Conservation (phyloP, 208 protist species). For the Herpetomonas tarakana region DNA sequence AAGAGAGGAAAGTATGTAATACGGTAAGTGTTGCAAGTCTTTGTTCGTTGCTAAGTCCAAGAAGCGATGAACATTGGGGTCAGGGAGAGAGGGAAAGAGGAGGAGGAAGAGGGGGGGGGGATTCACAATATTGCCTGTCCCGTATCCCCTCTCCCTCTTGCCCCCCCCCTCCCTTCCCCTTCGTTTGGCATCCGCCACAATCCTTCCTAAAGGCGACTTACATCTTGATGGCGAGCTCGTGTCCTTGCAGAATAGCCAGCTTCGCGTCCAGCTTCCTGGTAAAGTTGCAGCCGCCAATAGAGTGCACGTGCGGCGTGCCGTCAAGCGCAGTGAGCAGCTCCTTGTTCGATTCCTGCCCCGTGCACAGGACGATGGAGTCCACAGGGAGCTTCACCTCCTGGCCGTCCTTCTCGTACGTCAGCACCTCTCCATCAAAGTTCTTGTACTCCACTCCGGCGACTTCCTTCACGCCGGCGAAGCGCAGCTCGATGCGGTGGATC, state of each 20-base stretch:
- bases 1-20: not conserved
- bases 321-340: slow-evolving; percentile 24
- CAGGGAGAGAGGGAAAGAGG: not conserved
- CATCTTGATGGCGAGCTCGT: slow-evolving; percentile 37
- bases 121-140: too few species aligned
- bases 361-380: slow-evolving; percentile 88
- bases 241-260: slow-evolving; percentile 73
- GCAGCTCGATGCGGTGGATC: slow-evolving; percentile 88
- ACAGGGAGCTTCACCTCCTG: slow-evolving; percentile 41
- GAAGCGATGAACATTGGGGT: not conserved
- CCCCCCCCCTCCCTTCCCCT: too few species aligned
- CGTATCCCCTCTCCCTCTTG: too few species aligned
- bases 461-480: slow-evolving; percentile 65
- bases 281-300: slow-evolving; percentile 64
- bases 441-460: slow-evolving; percentile 73
- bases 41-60: not conserved
- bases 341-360: slow-evolving; percentile 73
- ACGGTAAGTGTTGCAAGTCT: not conserved
- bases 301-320: slow-evolving; percentile 22
- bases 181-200: too few species aligned
- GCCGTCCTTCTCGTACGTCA: slow-evolving; percentile 50
- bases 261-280: slow-evolving; percentile 74
- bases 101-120: not conserved
- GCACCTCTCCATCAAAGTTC: slow-evolving; percentile 70
- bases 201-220: too few species aligned